Evolutionary conservation across 495 filamentous ascomycete genomes (phyloP), one percentile per base, ranked within the genome.

Genomic region (Eremomyces bilateralis): DNA sequence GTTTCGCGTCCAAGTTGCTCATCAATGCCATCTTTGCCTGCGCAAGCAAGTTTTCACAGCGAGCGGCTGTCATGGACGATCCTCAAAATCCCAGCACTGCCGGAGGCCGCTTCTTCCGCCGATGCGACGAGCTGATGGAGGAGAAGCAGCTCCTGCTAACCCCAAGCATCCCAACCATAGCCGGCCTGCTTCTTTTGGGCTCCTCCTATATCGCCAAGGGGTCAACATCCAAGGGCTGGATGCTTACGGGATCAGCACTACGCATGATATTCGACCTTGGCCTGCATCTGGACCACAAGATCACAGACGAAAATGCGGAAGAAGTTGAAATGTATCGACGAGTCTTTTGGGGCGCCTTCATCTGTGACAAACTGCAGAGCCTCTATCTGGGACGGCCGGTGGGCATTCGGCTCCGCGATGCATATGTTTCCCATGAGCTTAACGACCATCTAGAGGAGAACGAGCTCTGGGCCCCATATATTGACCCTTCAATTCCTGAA

Each of bases 141-240:
- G 19, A 45, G 13, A 35, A 42, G 10, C 27, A 20, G 6, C 37
- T 50, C 10, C 37, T 55, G 3, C 22, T 34, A 12, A 37, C 39
- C 4, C 42, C 47, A 12, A 50, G 47, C 20, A 48, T 54, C 1
- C 41, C 51, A 1, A 54, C 49, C 11, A 41, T 52, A 0, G 31
- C 38, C 4, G 51, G 39, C 0, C 41, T 54, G 15, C 13, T 54
- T 12, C 33, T 54, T 21, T 36, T 52, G 0, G 45, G 47, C 0
- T 34, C 35, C 10, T 45, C 49, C 1, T 48, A 43, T 5, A 43
- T 41, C 19, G 49, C 51, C 2, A 31, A 40, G 2, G 51, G 51
- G 1, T 31, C 36, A 17, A 46, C 38, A 1, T 42, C 42, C 1
- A 48, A 46, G 13, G 24, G 24, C 13, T 27, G 24, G 24, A 6